Evolutionary conservation across 169 alveolate genomes (phyloP), one percentile per base, ranked within the genome.

Genomic region (Cardiosporidium cionae): DNA sequence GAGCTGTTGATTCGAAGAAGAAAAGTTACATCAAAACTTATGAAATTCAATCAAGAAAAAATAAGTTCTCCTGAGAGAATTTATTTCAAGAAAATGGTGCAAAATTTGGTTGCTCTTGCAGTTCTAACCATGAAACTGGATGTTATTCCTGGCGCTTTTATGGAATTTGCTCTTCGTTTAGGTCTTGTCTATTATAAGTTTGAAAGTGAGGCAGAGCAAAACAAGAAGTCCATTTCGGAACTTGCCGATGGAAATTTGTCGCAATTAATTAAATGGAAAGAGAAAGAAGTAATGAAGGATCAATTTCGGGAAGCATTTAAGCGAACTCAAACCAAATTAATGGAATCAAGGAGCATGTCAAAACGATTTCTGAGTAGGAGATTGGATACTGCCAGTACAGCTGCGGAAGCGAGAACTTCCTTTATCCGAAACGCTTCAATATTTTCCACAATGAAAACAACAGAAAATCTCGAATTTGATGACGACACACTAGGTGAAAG

Each of bases 61-160:
- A 76, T 86, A 36, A 81, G 72, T 25, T 36, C 74, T 3, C 69
- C 65, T 32, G 90, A 86, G 74, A 79, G 86, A 63, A 54, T 77
- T 44, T 88, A 86, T 78, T 88, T 86, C 65, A 77, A 76, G 28
- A 74, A 80, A 34, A 84, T 85, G 44, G 74, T 88, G 81, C 78
- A 89, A 28, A 86, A 86, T 73, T 52, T 82, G 27, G 75, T 80
- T 34, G 85, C 85, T 31, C 78, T 88, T 35, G 91, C 89, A 33
- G 87, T 84, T 7, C 80, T 76, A 52, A 84, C 83, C 73, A 79
- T 88, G 82, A 86, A 84, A 72, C 74, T 87, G 28, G 88, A 86
- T 34, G 87, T 84, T 23, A 84, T 88, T 37, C 92, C 90, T 33
- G 84, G 85, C 25, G 37, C 76, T 6, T 76, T 76, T 7, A 29